Base-by-base conservation (phyloP, 2,329 filamentous ascomycete species). In the Colletotrichum cereale region DNA sequence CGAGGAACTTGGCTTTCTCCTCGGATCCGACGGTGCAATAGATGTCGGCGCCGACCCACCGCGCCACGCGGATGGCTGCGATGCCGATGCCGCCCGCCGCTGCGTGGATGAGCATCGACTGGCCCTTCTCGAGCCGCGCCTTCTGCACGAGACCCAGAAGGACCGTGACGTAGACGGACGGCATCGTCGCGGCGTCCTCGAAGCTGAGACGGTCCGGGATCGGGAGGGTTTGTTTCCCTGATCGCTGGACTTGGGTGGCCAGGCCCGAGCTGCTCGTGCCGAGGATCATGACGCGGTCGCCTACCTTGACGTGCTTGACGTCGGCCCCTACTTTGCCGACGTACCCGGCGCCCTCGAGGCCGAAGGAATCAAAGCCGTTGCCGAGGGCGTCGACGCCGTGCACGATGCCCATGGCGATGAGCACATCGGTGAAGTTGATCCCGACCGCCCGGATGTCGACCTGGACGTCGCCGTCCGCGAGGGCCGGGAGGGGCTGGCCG, bases 71-170 rank as follows among this genome's bases (percentile, higher is more conserved):
- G 24, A 83, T 82, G 1, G 79, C 77, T 0, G 81, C 81, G 58
- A 80, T 77, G 7, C 82, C 82, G 21, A 83, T 71, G 14, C 76
- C 81, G 18, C 81, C 80, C 7, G 80, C 74, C 2, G 77, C 82
- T 4, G 78, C 73, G 57, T 83, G 82, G 8, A 84, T 80, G 5
- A 84, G 72, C 0, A 83, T 72, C 0, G 74, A 76, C 55, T 84
- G 77, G 0, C 76, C 77, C 1, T 50, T 18, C 2, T 68, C 42
- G 0, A 83, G 36, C 2, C 74, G 50, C 0, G 77, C 80, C 10
- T 78, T 61, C 36, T 81, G 63, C 7, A 79, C 65, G 1, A 85
- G 72, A 0, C 75, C 72, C 47, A 79, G 60, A 10, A 79, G 65
- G 4, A 74, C 71, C 0, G 75, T 79, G 50, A 80, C 78, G 0